phyloP scores from a whole-genome alignment of 1,284 basidiomycete genomes.

The Waitea zeae region DNA sequence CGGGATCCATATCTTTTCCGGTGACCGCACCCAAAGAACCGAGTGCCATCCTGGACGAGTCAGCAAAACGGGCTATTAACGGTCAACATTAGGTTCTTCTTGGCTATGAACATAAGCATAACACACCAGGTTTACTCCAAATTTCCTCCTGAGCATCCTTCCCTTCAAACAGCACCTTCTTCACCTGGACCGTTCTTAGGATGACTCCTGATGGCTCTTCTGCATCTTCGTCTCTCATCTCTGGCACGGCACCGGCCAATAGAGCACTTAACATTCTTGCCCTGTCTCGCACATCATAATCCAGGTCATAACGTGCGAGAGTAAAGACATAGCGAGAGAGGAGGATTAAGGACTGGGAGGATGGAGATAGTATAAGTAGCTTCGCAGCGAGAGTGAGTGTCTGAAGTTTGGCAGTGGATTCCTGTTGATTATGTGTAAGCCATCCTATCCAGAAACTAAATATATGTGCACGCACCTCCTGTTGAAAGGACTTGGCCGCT shows the following conservation, averaged over 20 bases:
- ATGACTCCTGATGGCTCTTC: constrained; percentile 52
- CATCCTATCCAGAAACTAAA: not conserved
- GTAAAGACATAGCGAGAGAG: constrained; percentile 61
- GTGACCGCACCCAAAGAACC: constrained; percentile 43
- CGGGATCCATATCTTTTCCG: constrained; percentile 25
- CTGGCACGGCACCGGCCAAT: constrained; percentile 34
- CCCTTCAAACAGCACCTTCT: constrained; percentile 61
- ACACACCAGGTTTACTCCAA: too few species aligned
- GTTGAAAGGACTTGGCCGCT: constrained; percentile 50
- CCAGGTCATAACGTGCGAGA: constrained; percentile 74
- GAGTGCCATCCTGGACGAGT: too few species aligned
- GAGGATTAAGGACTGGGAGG: constrained; percentile 27
- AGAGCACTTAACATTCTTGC: constrained; percentile 66
- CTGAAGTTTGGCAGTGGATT: constrained; percentile 59
- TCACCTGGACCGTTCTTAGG: constrained; percentile 67
- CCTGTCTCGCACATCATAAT: constrained; percentile 82
- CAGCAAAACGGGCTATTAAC: too few species aligned
- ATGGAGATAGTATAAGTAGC: constrained; percentile 53
- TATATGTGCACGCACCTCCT: constrained; percentile 33
- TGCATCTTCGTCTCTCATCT: constrained; percentile 18
- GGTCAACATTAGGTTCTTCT: constrained; percentile 22
- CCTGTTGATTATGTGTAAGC: constrained; percentile 19
- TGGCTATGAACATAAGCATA: constrained; percentile 2
- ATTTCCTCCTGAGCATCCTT: too few species aligned
- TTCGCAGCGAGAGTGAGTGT: constrained; percentile 73